These are phyloP conservation scores for Colletotrichum higginsianum DNA, from an alignment of 2,329 filamentous ascomycete species.

Conservation along the genomic window DNA sequence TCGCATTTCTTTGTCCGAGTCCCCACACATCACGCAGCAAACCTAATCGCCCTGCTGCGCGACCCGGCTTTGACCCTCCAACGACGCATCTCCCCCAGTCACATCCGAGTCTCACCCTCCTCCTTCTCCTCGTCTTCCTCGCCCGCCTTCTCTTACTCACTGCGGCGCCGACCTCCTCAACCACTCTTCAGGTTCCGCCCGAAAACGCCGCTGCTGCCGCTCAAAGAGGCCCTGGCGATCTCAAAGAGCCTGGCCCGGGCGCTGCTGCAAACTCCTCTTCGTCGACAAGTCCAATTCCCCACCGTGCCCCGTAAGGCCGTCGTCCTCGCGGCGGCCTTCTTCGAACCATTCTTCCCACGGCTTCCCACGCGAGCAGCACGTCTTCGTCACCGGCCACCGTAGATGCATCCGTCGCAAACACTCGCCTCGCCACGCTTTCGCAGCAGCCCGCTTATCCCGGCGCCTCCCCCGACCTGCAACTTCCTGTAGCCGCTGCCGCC, in stretches of 20 bases:
- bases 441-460: conserved; percentile 52
- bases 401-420: conserved; percentile 49
- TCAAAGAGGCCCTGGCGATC: conserved; percentile 40
- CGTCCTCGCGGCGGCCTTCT: conserved; percentile 62
- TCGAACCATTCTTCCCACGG: conserved; percentile 61
- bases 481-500: conserved; percentile 38
- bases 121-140: background rate
- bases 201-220: conserved; percentile 6
- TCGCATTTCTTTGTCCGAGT: conserved; percentile 38
- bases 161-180: conserved; percentile 8
- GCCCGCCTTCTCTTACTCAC: conserved; percentile 6
- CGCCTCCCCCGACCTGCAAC: conserved; percentile 40
- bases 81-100: conserved; percentile 14
- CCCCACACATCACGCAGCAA: conserved; percentile 36
- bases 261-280: conserved; percentile 38
- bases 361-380: conserved; percentile 57
- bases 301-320: conserved; percentile 57
- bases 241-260: conserved; percentile 34
- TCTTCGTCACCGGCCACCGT: conserved; percentile 46
- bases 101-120: conserved; percentile 15
- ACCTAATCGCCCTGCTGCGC: conserved; percentile 35
- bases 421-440: conserved; percentile 49
- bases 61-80: conserved; percentile 12
- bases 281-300: conserved; percentile 30
- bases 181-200: background rate